phyloP scores from a whole-genome alignment of 352 stramenopile species.

The Peronospora belbahrii region DNA sequence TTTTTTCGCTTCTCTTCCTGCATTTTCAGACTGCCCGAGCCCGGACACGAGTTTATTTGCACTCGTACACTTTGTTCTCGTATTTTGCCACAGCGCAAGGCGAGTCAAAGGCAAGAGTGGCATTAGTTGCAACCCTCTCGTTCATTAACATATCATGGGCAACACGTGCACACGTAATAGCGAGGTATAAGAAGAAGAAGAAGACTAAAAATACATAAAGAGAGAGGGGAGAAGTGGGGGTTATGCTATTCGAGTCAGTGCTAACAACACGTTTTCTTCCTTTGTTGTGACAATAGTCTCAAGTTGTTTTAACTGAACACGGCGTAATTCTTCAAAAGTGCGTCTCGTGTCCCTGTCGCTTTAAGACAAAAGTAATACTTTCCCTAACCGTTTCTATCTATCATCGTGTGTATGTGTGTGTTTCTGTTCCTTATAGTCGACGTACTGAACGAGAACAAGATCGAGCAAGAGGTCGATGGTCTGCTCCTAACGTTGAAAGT shows the following conservation, averaged over 20 bases:
- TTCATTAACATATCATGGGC: slow-evolving; percentile 28
- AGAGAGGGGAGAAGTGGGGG: background rate
- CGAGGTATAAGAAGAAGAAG: too few species aligned
- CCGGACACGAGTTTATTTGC: slow-evolving; percentile 6
- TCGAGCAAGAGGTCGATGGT: slow-evolving; percentile 58
- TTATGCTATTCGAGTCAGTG: too few species aligned
- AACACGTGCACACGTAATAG: slow-evolving; percentile 55
- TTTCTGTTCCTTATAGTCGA: too few species aligned
- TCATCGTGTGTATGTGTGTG: too few species aligned
- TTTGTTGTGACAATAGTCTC: slow-evolving; percentile 24
- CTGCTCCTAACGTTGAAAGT: slow-evolving; percentile 53
- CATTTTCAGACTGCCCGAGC: slow-evolving; percentile 26
- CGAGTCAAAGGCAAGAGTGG: slow-evolving; percentile 9
- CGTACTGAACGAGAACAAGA: slow-evolving; percentile 23
- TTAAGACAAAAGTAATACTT: too few species aligned
- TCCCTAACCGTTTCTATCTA: too few species aligned
- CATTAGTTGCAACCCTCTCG: background rate
- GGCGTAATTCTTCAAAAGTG: slow-evolving; percentile 37
- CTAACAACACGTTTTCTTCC: too few species aligned
- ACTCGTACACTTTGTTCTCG: background rate
- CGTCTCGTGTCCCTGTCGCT: slow-evolving; percentile 4
- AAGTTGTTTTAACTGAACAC: slow-evolving; percentile 58
- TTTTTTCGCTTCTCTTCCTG: slow-evolving; percentile 21
- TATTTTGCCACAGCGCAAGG: slow-evolving; percentile 4
- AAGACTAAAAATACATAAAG: background rate